These are phyloP conservation scores for Haberlea rhodopensis DNA, from an alignment of 257 asterid genomes.

Conservation along the genomic window DNA sequence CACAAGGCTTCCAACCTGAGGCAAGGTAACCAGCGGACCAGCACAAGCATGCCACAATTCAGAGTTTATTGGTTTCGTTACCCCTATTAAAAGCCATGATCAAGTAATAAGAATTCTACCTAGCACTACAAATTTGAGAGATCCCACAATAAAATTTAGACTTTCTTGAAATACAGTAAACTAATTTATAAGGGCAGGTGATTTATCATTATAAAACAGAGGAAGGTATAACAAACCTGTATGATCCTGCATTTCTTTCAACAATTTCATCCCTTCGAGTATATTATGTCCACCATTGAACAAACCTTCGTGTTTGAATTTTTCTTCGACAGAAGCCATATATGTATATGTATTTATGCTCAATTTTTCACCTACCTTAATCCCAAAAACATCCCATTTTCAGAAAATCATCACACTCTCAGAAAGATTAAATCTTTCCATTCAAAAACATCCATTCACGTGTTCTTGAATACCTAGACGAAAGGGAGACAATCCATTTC, in stretches of 20 bases:
- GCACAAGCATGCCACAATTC: slow-evolving; percentile 96
- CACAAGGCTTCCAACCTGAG: slow-evolving; percentile 88
- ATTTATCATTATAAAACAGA: slow-evolving; percentile 11
- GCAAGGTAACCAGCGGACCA: slow-evolving; percentile 79
- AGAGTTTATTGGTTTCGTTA: slow-evolving; percentile 55
- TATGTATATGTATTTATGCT: too few relatives aligned
- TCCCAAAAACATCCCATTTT: too few relatives aligned
- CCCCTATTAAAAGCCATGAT: slow-evolving; percentile 36
- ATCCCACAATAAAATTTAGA: neutral
- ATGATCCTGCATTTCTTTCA: slow-evolving; percentile 86
- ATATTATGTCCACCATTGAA: too few relatives aligned
- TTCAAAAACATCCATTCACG: too few relatives aligned
- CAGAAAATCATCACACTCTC: too few relatives aligned
- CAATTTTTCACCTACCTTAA: too few relatives aligned
- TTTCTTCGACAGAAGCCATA: slow-evolving; percentile 19
- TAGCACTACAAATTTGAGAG: neutral
- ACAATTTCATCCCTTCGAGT: slow-evolving; percentile 68
- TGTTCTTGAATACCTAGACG: neutral
- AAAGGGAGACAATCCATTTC: slow-evolving; percentile 11
- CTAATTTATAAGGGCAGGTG: neutral
- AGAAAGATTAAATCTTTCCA: too few relatives aligned
- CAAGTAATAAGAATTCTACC: slow-evolving; percentile 8
- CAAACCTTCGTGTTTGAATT: too few relatives aligned
- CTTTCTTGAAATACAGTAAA: neutral
- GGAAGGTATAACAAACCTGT: slow-evolving; percentile 42